These are phyloP conservation scores for Gracilaria gracilis DNA, from an alignment of 23 red algal species.

Conservation along the genomic window DNA sequence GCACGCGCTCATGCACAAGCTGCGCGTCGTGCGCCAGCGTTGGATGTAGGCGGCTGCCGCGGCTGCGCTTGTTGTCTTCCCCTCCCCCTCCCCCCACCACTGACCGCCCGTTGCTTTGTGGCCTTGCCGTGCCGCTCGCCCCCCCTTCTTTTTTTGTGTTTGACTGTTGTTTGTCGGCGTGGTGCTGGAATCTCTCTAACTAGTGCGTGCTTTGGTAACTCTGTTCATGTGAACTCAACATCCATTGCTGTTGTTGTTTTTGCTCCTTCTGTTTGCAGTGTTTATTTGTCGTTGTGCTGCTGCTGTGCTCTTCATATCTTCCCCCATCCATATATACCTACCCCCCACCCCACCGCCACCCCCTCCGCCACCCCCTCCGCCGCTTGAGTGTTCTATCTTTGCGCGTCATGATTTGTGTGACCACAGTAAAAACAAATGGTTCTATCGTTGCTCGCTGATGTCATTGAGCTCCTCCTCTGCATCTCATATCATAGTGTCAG, in stretches of 20 bases:
- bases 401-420: too few species aligned
- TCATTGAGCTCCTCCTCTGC: too few species aligned
- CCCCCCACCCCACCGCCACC: too few species aligned
- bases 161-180: background rate
- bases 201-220: slow-evolving; percentile 42
- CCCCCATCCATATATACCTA: too few species aligned
- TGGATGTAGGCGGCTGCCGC: background rate
- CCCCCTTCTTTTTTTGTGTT: background rate
- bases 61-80: too few species aligned
- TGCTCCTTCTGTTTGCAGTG: background rate
- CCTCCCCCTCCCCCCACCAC: too few species aligned
- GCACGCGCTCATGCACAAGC: slow-evolving; percentile 1
- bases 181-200: slow-evolving; percentile 6
- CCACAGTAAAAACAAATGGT: too few species aligned
- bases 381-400: too few species aligned
- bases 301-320: too few species aligned
- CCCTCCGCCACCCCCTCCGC: too few species aligned
- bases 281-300: slow-evolving; percentile 10
- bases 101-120: background rate
- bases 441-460: too few species aligned
- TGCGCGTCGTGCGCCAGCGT: slow-evolving; percentile 4
- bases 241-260: background rate
- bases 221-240: background rate
- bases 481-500: too few species aligned
- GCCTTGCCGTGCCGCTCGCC: background rate